Conservation (phyloP, 1,139 yeast species). For the Kodamaea derodonti region DNA sequence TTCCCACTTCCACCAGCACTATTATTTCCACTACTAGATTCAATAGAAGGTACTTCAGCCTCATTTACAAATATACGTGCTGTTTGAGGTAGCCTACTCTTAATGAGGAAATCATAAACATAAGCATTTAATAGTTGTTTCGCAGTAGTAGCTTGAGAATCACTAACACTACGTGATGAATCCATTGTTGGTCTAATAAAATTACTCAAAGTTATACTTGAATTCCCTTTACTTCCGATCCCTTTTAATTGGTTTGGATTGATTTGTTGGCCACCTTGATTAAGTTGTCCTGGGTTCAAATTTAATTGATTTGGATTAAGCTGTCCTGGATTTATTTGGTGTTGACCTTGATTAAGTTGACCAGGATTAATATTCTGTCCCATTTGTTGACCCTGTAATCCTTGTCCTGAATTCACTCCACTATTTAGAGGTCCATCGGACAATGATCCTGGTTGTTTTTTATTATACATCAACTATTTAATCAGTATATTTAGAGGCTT, state of each 20-base stretch:
- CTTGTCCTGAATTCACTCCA: neutral
- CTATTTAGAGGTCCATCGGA: slow-evolving; percentile 7
- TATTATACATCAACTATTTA: slow-evolving; percentile 20
- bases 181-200: slow-evolving; percentile 19
- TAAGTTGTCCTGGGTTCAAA: slow-evolving; percentile 2
- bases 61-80: slow-evolving; percentile 73
- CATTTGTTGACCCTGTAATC: neutral
- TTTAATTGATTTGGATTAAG: slow-evolving; percentile 3
- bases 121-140: slow-evolving; percentile 77
- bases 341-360: slow-evolving; percentile 2
- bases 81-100: slow-evolving; percentile 66
- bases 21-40: slow-evolving; percentile 5
- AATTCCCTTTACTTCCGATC: neutral
- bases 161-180: slow-evolving; percentile 31
- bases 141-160: slow-evolving; percentile 51
- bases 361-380: neutral
- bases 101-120: slow-evolving; percentile 79
- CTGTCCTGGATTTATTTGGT: slow-evolving; percentile 2
- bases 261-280: slow-evolving; percentile 1
- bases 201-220: neutral
- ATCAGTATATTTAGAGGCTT: no score
- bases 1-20: slow-evolving; percentile 4
- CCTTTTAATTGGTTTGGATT: neutral
- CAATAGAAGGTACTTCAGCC: slow-evolving; percentile 49
- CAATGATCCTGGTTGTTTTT: slow-evolving; percentile 19